These are phyloP conservation scores for Plantago rigida DNA, from an alignment of 305 asterid species.

Conservation along the genomic window DNA sequence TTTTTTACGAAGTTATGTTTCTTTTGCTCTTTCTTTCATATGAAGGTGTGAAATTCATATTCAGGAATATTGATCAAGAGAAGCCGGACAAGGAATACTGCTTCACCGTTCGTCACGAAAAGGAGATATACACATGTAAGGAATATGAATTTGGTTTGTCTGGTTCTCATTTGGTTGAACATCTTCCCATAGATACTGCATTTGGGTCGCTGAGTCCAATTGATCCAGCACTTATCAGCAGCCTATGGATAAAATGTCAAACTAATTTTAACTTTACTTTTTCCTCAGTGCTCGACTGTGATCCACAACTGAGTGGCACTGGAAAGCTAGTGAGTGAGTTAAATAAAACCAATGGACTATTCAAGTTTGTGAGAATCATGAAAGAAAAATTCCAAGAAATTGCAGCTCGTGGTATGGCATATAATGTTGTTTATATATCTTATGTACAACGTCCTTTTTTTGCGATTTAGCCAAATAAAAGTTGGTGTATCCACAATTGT, in stretches of 20 bases:
- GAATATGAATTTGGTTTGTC: constrained; percentile 14
- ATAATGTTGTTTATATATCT: constrained; percentile 20
- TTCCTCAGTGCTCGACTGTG: constrained; percentile 63
- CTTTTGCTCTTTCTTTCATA: constrained; percentile 11
- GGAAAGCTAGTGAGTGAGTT: constrained; percentile 57
- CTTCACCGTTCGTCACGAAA: constrained; percentile 63
- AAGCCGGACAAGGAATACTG: constrained; percentile 59
- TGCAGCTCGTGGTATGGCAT: constrained; percentile 46
- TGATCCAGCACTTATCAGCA: neutral
- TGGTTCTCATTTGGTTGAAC: constrained; percentile 14
- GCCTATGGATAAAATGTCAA: neutral
- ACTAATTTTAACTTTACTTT: neutral
- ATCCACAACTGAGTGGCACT: constrained; percentile 57
- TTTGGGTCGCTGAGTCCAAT: neutral
- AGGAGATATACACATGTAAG: constrained; percentile 73
- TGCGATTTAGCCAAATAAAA: too few relatives aligned
- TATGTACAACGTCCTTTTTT: neutral
- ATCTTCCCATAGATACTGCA: neutral
- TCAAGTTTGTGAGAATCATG: constrained; percentile 82
- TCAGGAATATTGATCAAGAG: constrained; percentile 55
- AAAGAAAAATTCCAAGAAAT: constrained; percentile 76
- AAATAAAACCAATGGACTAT: constrained; percentile 67
- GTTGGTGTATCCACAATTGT: too few relatives aligned
- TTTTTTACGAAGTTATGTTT: constrained; percentile 14
- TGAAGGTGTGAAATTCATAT: constrained; percentile 77